Evolutionary conservation across 441 rosid genomes (phyloP).

Genomic region (Jatropha podagrica): DNA sequence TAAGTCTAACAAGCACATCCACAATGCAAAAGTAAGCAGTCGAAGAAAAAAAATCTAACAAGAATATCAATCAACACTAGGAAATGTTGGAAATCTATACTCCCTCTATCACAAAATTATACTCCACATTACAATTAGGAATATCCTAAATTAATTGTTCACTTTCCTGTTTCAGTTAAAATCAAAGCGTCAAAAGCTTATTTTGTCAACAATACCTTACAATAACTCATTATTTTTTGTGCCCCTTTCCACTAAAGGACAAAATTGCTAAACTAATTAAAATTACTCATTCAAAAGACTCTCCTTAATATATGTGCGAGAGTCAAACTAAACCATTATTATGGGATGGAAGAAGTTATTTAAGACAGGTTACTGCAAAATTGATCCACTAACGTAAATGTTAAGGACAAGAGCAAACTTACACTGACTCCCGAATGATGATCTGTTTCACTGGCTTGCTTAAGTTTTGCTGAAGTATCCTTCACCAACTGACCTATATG

Average conservation of each 20-base stretch:
- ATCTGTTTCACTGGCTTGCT: slow-evolving; percentile 89
- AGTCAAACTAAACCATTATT: no score
- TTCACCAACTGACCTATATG: slow-evolving; percentile 88
- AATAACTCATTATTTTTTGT: no score
- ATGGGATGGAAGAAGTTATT: neutral
- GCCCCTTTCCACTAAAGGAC: no score
- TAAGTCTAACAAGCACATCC: neutral
- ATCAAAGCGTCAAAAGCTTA: no score
- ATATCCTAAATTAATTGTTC: no score
- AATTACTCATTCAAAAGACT: no score
- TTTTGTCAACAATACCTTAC: no score
- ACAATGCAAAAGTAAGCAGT: neutral
- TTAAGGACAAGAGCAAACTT: slow-evolving; percentile 30
- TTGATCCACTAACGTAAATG: slow-evolving; percentile 6
- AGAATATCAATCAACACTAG: neutral
- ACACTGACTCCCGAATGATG: slow-evolving; percentile 74
- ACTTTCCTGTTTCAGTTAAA: no score
- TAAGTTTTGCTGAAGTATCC: slow-evolving; percentile 92
- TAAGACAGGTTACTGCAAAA: neutral
- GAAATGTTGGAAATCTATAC: neutral
- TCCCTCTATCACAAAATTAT: no score
- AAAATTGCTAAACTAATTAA: no score
- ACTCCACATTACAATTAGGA: no score
- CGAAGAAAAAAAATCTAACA: neutral
- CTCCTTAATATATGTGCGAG: no score